A percentile compares a stretch with the other conserved stretches of the same genome.
phyloP scores from a whole-genome alignment of 2,329 filamentous ascomycete species.

The Colletotrichum euphorbiae region DNA sequence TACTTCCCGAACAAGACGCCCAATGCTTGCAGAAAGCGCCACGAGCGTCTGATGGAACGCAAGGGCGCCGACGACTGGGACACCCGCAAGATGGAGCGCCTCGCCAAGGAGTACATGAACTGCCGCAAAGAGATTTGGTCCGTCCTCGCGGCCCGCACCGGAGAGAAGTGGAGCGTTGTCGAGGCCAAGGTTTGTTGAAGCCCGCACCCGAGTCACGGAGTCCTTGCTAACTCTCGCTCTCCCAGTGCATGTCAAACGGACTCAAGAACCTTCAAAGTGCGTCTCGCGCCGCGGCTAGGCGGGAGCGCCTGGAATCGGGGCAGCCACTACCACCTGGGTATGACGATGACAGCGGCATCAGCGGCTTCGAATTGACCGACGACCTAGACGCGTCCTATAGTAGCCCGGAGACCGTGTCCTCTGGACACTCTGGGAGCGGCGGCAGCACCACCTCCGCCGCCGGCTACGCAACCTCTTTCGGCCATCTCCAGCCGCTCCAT shows the following conservation, averaged over 20 bases:
- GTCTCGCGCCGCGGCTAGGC: slow-evolving; percentile 73
- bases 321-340: slow-evolving; percentile 58
- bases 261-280: slow-evolving; percentile 83
- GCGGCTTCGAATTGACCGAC: slow-evolving; percentile 69
- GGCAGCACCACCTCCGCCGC: slow-evolving; percentile 49
- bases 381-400: slow-evolving; percentile 69
- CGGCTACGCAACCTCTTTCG: slow-evolving; percentile 45
- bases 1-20: slow-evolving; percentile 83
- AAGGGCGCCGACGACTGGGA: slow-evolving; percentile 83
- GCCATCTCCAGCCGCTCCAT: slow-evolving; percentile 44
- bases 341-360: slow-evolving; percentile 80
- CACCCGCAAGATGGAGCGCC: slow-evolving; percentile 75
- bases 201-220: background rate
- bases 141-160: slow-evolving; percentile 75
- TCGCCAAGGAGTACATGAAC: slow-evolving; percentile 83
- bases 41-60: slow-evolving; percentile 85
- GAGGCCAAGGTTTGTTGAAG: slow-evolving; percentile 66
- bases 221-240: slow-evolving; percentile 28
- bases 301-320: slow-evolving; percentile 68
- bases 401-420: slow-evolving; percentile 63
- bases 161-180: slow-evolving; percentile 85
- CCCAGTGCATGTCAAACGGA: slow-evolving; percentile 84
- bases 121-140: slow-evolving; percentile 87
- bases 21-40: slow-evolving; percentile 90
- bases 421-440: slow-evolving; percentile 56